Conservation (phyloP, 495 filamentous ascomycete genomes). For the Daldinia grandis region DNA sequence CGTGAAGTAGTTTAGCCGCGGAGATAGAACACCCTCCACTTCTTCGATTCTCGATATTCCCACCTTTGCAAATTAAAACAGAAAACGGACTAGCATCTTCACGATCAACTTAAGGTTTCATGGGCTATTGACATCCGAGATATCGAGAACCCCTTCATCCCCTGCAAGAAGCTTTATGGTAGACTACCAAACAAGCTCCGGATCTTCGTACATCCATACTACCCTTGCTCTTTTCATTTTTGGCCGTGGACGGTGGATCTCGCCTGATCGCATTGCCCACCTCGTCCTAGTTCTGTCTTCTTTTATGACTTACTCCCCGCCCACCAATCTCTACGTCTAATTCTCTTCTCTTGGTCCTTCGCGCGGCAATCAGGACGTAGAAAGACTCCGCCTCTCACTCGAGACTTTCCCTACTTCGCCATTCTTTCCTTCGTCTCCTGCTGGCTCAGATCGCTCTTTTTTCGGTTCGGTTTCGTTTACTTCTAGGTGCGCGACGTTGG, state of each 20-base stretch:
- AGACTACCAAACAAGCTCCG: conserved; percentile 34
- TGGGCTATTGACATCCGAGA: conserved; percentile 47
- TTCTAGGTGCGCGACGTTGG: conserved; percentile 34
- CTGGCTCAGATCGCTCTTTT: conserved; percentile 69
- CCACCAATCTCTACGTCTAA: conserved; percentile 43
- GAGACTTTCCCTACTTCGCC: conserved; percentile 52
- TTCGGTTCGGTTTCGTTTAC: conserved; percentile 48
- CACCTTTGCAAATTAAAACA: conserved; percentile 24
- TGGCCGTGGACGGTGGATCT: conserved; percentile 31
- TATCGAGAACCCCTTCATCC: conserved; percentile 34
- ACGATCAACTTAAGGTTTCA: conserved; percentile 49
- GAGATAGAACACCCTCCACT: conserved; percentile 15
- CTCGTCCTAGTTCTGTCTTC: conserved; percentile 34
- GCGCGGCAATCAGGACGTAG: conserved; percentile 47
- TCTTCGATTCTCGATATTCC: conserved; percentile 25
- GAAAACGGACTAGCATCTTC: conserved; percentile 38
- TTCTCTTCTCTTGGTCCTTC: conserved; percentile 45
- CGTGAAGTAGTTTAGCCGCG: conserved; percentile 9
- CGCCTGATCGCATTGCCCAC: conserved; percentile 38
- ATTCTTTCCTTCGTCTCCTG: conserved; percentile 59
- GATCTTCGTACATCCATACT: conserved; percentile 43
- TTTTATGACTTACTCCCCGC: conserved; percentile 57
- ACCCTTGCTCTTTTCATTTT: conserved; percentile 27
- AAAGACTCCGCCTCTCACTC: conserved; percentile 43
- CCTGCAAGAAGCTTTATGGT: conserved; percentile 21